phyloP scores from a whole-genome alignment of 2,329 filamentous ascomycete species.

The Volutella citrinella region DNA sequence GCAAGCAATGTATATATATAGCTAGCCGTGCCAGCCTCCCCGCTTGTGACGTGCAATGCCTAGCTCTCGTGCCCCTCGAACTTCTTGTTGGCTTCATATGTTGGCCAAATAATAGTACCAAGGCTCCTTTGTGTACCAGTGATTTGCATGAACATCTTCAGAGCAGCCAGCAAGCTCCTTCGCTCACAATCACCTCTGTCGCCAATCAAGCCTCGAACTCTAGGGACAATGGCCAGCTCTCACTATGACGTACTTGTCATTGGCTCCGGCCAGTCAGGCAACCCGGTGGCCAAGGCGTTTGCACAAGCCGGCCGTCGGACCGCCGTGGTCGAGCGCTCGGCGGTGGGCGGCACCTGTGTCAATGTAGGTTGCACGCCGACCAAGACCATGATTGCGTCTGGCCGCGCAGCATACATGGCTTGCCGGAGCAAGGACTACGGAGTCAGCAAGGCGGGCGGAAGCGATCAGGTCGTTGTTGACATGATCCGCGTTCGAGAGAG shows the following conservation, averaged over 20 bases:
- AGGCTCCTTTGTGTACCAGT: no score
- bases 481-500: conserved; percentile 49
- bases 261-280: conserved; percentile 52
- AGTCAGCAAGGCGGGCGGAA: conserved; percentile 31
- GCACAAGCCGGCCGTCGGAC: conserved; percentile 42
- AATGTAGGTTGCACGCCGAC: conserved; percentile 57
- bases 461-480: conserved; percentile 33
- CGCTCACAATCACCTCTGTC: no score
- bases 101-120: no score
- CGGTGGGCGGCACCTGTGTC: conserved; percentile 52
- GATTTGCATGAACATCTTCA: conserved; percentile 3
- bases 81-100: no score
- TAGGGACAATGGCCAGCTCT: conserved; percentile 14
- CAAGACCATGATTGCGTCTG: conserved; percentile 55
- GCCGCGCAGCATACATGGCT: conserved; percentile 45
- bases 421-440: conserved; percentile 44
- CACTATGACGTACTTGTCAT: conserved; percentile 40
- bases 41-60: no score
- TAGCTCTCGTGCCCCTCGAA: no score
- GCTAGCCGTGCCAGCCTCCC: no score
- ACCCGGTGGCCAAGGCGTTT: conserved; percentile 46
- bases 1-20: no score
- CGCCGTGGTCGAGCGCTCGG: conserved; percentile 44
- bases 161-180: conserved; percentile 8
- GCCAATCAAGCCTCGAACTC: no score